Evolutionary conservation across 2,329 filamentous ascomycete genomes (phyloP).

Genomic region (Cladophialophora immunda): DNA sequence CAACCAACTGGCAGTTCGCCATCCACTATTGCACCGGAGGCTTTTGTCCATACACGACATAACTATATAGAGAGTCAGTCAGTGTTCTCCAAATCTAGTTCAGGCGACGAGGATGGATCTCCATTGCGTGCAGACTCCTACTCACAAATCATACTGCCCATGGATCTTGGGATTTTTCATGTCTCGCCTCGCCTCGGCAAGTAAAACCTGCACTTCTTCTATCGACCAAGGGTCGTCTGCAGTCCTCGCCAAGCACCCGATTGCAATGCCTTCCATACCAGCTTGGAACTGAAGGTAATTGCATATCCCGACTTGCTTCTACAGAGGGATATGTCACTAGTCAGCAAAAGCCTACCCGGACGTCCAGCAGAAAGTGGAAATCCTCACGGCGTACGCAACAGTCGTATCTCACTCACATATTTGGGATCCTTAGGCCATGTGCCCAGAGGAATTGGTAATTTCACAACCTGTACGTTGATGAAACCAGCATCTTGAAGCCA

Average conservation of each 20-base stretch:
- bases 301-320: slow-evolving; percentile 7
- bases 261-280: slow-evolving; percentile 6
- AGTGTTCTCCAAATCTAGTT: not conserved
- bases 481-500: slow-evolving; percentile 6
- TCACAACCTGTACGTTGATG: not conserved
- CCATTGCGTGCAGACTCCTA: not conserved
- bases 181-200: not conserved
- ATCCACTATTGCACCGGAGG: too few species aligned
- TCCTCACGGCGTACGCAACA: not conserved
- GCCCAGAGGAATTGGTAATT: not conserved
- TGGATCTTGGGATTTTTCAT: slow-evolving; percentile 4
- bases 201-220: slow-evolving; percentile 4
- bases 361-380: not conserved
- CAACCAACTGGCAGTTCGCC: not conserved
- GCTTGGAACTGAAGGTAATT: slow-evolving; percentile 7
- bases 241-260: not conserved
- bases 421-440: not conserved
- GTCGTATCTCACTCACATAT: not conserved
- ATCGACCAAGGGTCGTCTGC: not conserved
- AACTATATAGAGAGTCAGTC: not conserved
- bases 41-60: slow-evolving; percentile 4
- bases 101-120: not conserved
- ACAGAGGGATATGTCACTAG: not conserved
- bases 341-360: not conserved
- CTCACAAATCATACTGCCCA: slow-evolving; percentile 8